phyloP scores from a whole-genome alignment of 768 basidiomycete genomes.

The Lactarius deliciosus region DNA sequence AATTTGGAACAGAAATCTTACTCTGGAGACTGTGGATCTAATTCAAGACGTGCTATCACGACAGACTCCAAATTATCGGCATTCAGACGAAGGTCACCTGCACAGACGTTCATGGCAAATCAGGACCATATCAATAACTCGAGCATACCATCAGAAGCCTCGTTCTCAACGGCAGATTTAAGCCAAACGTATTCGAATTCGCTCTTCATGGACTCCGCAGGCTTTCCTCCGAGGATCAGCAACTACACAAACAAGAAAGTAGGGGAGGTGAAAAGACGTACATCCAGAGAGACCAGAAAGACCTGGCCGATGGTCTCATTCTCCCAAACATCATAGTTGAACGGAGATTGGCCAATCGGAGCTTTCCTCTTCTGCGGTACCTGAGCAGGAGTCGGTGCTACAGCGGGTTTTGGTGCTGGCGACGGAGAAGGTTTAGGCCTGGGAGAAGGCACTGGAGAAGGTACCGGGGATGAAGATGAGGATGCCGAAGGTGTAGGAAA shows the following conservation, averaged over 20 bases:
- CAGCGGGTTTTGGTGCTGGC: constrained; percentile 31
- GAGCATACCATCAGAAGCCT: constrained; percentile 4
- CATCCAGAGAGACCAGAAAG: constrained; percentile 78
- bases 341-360: constrained; percentile 38
- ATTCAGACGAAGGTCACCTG: constrained; percentile 22
- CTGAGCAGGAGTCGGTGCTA: constrained; percentile 35
- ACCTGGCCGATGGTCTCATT: constrained; percentile 63
- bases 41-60: constrained; percentile 28
- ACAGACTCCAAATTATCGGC: constrained; percentile 27
- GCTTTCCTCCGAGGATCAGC: constrained; percentile 22
- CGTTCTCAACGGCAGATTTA: constrained; percentile 26
- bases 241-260: neutral
- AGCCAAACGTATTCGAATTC: constrained; percentile 29
- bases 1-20: constrained; percentile 24
- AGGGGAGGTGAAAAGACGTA: constrained; percentile 39
- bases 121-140: neutral
- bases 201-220: constrained; percentile 24
- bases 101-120: neutral
- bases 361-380: constrained; percentile 52
- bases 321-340: constrained; percentile 70
- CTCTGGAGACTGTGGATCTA: constrained; percentile 23
- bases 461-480: constrained; percentile 33
- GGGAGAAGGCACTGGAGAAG: constrained; percentile 37
- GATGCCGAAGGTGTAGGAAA: constrained; percentile 40
- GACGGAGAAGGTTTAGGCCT: constrained; percentile 35